phyloP scores from a whole-genome alignment of 2,329 filamentous ascomycete genomes.

The Lasiodiplodia sp. region DNA sequence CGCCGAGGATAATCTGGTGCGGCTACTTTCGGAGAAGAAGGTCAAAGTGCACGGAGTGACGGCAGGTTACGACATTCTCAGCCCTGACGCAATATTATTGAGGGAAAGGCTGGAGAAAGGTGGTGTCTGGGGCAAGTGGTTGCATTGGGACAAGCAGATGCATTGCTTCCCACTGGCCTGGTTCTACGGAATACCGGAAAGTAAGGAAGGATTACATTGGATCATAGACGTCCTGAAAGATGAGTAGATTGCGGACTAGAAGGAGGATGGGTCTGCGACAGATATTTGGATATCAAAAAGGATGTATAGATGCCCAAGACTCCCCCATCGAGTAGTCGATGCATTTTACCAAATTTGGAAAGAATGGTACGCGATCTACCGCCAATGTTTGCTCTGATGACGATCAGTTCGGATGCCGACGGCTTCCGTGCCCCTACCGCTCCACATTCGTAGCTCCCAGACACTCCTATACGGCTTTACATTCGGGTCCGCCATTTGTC shows the following conservation, averaged over 20 bases:
- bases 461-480: neutral
- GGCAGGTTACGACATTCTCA: constrained; percentile 61
- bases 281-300: neutral
- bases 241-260: neutral
- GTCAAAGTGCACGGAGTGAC: constrained; percentile 62
- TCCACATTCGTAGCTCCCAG: neutral
- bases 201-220: constrained; percentile 56
- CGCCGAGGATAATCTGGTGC: constrained; percentile 48
- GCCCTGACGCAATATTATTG: constrained; percentile 60
- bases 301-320: neutral
- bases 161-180: constrained; percentile 64
- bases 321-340: neutral
- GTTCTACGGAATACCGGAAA: constrained; percentile 57
- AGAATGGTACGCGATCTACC: constrained; percentile 2
- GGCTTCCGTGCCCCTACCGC: neutral
- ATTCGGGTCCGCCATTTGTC: neutral
- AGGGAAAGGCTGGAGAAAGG: constrained; percentile 53
- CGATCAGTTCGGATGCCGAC: neutral
- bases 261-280: neutral
- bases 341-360: neutral
- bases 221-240: constrained; percentile 46
- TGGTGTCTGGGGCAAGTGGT: constrained; percentile 60
- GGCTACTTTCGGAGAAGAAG: constrained; percentile 45
- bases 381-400: neutral
- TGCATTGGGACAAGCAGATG: constrained; percentile 67